Base-by-base conservation (phyloP, 148 eudicot species). In the Amaranthus cruentus region DNA sequence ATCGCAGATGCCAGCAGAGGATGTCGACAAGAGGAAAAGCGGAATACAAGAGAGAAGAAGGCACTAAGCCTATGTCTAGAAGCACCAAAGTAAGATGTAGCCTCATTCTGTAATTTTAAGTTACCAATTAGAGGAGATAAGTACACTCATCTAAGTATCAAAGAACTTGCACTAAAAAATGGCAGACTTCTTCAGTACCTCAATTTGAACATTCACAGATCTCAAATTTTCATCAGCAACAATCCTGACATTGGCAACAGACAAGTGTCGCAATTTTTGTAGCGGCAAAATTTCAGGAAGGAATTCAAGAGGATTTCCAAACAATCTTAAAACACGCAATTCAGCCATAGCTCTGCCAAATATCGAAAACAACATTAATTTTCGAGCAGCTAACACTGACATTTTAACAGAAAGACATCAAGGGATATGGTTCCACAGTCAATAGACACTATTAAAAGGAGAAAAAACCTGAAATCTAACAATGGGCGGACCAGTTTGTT, bases 11-110 rank as follows among this genome's bases (percentile, higher is more conserved):
- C 99, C 71, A 96, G 79, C 75, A 96, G 79, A 63, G 99, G 99
- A 79, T 96, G 99, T 72, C 90, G 99, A 79, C 99, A 96, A 74
- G 99, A 96, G 83, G 99, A 96, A 82, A 96, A 96, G 12, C 99
- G 97, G 57, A 96, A 96, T 83, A 96, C 89, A 69, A 96, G 96
- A 52, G 99, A 90, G 87, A 96, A 96, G 80, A 96, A 96, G 82
- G 95, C 91, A 84, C 97, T 96, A 70, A 96, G 85, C 81, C 89
- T 96, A 81, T 96, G 96, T 75, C 88, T 91, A 64, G 99, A 87
- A 56, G 89, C 92, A 82, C 88, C 94, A 80, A 96, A 96, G 78
- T 96, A 96, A 55, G 99, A 96, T 70, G 86, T 88, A 64, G 85
- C 86, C 86, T 96, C 99, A 75, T 80, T 84, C 97, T 96, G 92